These are phyloP conservation scores for Ramaria rubella DNA, from an alignment of 768 basidiomycete genomes.

Conservation along the genomic window DNA sequence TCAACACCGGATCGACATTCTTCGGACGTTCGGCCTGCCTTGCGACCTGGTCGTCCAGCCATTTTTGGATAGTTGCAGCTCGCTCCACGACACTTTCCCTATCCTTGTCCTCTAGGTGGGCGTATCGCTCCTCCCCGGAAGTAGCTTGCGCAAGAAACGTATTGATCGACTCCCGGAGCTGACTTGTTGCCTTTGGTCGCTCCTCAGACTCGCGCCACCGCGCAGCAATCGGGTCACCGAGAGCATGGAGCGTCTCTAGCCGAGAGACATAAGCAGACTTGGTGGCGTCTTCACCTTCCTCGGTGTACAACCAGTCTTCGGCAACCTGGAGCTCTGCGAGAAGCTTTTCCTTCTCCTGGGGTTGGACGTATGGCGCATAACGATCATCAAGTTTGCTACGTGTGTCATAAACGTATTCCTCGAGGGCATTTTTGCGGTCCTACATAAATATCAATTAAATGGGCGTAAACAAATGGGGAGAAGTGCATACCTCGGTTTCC, in stretches of 20 bases:
- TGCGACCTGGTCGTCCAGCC: slow-evolving; percentile 90
- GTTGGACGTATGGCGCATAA: slow-evolving; percentile 68
- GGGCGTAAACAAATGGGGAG: background rate
- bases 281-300: slow-evolving; percentile 91
- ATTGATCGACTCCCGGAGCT: slow-evolving; percentile 85
- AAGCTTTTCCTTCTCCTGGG: slow-evolving; percentile 73
- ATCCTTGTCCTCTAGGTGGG: slow-evolving; percentile 88
- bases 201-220: slow-evolving; percentile 82
- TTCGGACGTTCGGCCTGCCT: slow-evolving; percentile 85
- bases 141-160: slow-evolving; percentile 79
- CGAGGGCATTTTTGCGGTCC: slow-evolving; percentile 97
- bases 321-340: slow-evolving; percentile 63
- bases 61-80: slow-evolving; percentile 84
- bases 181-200: slow-evolving; percentile 61
- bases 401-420: slow-evolving; percentile 97
- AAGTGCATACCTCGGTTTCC: slow-evolving; percentile 81
- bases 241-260: slow-evolving; percentile 73
- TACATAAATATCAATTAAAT: slow-evolving; percentile 25
- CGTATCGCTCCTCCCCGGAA: slow-evolving; percentile 74
- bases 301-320: slow-evolving; percentile 96
- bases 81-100: slow-evolving; percentile 83
- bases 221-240: slow-evolving; percentile 81
- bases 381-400: slow-evolving; percentile 88
- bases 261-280: slow-evolving; percentile 91
- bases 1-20: slow-evolving; percentile 82